Base-by-base conservation (phyloP, 1,284 basidiomycete species). In the Xerocomus nothofagi region DNA sequence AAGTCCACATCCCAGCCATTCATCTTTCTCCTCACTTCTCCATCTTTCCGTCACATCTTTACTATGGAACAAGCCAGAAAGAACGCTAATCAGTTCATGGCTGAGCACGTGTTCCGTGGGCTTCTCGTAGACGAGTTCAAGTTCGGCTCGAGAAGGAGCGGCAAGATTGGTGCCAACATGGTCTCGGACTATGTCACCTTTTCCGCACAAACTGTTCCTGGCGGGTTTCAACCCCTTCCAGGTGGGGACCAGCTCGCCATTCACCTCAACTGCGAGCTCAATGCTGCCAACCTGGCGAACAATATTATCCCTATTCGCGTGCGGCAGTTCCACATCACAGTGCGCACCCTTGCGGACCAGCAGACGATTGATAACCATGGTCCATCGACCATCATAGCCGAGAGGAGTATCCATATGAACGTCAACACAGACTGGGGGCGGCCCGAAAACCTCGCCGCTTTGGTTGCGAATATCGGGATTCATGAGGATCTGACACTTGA, bases 121-220 rank as follows among this genome's bases (percentile, higher is more conserved):
- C 37, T 54, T 17, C 7, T 18, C 8, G 26, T 57, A n/a, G 55
- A 54, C n/a, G 38, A 57, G 15, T 56, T 56, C 48, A 40, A 40
- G 32, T 58, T 44, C 18, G 29, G 37, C 18, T 26, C 6, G 6
- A 47, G 43, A 17, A 15, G 12, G 17, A 37, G 33, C 10, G 39
- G 44, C 17, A 44, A 36, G 6, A 27, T 50, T 12, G 37, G 32
- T 3, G 1, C 6, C 17, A 57, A 58, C 39, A 55, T 55, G 54
- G 58, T 57, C 31, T 55, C 44, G 6, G 37, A 42, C 0, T 32
- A 29, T 18, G n/a, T 44, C 17, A 14, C 21, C 4, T 9, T 41
- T 5, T 42, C 52, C 4, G 42, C 36, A 6, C 36, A 57, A 1
- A 44, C 50, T 12, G 3, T 8, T 7, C 12, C 24, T 11, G 44